Evolutionary conservation across 306 rosid species (phyloP).

Genomic region (Vicia faba): DNA sequence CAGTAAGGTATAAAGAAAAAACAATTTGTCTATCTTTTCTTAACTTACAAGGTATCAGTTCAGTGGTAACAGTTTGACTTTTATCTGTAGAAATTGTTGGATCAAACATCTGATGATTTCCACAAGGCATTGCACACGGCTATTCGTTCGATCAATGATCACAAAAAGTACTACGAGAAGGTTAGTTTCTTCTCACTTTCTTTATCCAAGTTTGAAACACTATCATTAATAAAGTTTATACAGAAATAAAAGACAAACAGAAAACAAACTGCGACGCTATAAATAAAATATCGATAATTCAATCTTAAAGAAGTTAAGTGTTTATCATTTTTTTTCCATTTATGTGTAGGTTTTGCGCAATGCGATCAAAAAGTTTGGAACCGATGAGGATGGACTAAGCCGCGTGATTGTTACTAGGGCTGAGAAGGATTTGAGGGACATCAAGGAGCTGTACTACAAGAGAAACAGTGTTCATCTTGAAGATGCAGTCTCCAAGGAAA

Average conservation of each 20-base stretch:
- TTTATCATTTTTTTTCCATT: no score
- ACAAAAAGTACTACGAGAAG: conserved; percentile 83
- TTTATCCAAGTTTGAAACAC: conserved; percentile 7
- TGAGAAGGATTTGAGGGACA: conserved; percentile 74
- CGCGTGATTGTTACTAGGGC: conserved; percentile 83
- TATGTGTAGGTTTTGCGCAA: conserved; percentile 58
- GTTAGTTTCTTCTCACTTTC: conserved; percentile 36
- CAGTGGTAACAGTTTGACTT: no score
- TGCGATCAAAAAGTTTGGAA: conserved; percentile 56
- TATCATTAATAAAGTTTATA: background rate
- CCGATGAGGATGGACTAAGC: conserved; percentile 69
- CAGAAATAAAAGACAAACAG: no score
- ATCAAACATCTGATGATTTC: conserved; percentile 48
- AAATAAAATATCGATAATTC: no score
- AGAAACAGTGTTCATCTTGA: conserved; percentile 77
- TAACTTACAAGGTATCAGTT: no score
- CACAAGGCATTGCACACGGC: conserved; percentile 59
- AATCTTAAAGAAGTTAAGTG: no score
- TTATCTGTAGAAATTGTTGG: conserved; percentile 55
- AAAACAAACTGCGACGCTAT: no score
- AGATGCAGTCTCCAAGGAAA: conserved; percentile 64
- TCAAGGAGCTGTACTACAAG: conserved; percentile 75
- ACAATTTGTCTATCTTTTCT: no score
- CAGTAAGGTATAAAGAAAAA: conserved; percentile 42
- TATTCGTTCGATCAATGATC: conserved; percentile 73